Conservation (phyloP, 306 rosid species). For the Lathyrus tuberosus region DNA sequence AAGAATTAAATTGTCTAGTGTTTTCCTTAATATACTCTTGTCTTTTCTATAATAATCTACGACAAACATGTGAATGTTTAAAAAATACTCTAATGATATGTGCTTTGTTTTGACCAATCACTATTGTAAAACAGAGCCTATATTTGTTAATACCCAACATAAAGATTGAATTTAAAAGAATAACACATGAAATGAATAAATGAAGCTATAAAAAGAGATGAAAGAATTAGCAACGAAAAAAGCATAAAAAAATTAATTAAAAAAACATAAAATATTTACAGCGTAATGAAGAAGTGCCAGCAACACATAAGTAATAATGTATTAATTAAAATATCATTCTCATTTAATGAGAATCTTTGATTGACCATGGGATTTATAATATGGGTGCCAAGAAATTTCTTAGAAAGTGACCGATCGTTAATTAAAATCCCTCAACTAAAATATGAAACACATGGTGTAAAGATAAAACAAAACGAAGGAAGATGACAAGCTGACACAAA, state of each 20-base stretch:
- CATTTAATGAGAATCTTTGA: not conserved
- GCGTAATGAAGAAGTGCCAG: not conserved
- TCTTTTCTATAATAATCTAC: not conserved
- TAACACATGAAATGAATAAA: too few relatives aligned
- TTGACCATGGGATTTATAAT: not conserved
- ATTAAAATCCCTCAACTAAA: not conserved
- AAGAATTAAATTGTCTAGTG: not conserved
- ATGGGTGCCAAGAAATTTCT: not conserved
- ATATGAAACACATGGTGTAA: not conserved
- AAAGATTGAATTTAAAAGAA: too few relatives aligned
- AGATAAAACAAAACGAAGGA: not conserved
- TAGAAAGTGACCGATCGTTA: not conserved
- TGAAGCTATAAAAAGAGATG: not conserved
- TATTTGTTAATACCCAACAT: too few relatives aligned
- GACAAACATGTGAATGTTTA: not conserved
- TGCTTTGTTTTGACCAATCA: not conserved
- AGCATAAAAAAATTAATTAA: constrained; percentile 10
- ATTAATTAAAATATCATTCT: not conserved
- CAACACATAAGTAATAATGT: not conserved
- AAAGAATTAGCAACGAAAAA: not conserved
- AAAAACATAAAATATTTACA: constrained; percentile 13
- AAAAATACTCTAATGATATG: too few relatives aligned
- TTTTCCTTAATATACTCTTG: not conserved
- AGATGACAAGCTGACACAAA: too few relatives aligned
- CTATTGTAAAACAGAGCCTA: too few relatives aligned